These are phyloP conservation scores for Penicillium concentricum DNA, from an alignment of 2,329 filamentous ascomycete genomes.

Conservation along the genomic window DNA sequence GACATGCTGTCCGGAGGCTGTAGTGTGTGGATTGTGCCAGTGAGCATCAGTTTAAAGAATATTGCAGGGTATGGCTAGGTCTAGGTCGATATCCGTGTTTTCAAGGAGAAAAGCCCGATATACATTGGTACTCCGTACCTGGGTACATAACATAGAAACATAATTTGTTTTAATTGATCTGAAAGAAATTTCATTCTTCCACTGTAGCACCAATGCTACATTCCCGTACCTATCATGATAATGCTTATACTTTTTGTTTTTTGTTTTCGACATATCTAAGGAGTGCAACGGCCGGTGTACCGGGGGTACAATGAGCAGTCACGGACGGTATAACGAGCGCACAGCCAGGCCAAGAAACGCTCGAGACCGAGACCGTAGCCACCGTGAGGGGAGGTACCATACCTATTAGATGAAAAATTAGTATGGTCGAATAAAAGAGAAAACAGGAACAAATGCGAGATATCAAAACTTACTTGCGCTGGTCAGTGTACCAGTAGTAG, in stretches of 20 bases:
- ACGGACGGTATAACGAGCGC: slow-evolving; percentile 63
- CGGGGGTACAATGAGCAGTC: slow-evolving; percentile 56
- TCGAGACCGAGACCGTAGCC: slow-evolving; percentile 92
- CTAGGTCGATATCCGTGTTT: neutral
- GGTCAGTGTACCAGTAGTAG: slow-evolving; percentile 99
- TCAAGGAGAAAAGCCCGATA: neutral
- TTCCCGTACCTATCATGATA: slow-evolving; percentile 7
- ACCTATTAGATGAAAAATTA: slow-evolving; percentile 59
- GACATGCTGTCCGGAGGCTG: neutral
- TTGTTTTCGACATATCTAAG: slow-evolving; percentile 29
- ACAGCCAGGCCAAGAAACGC: slow-evolving; percentile 70
- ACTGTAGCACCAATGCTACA: slow-evolving; percentile 4
- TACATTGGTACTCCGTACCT: neutral
- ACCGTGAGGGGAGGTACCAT: slow-evolving; percentile 87
- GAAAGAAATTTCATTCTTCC: neutral
- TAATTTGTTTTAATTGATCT: neutral
- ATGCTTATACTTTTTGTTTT: slow-evolving; percentile 9
- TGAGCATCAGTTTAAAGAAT: neutral
- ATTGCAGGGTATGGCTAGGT: neutral
- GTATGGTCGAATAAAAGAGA: neutral
- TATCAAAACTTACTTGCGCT: slow-evolving; percentile 71
- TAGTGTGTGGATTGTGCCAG: neutral
- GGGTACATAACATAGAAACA: neutral
- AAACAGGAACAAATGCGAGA: neutral
- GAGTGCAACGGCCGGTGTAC: slow-evolving; percentile 52